Conservation (phyloP, 2,329 filamentous ascomycete species). For the Xylaria sp. region DNA sequence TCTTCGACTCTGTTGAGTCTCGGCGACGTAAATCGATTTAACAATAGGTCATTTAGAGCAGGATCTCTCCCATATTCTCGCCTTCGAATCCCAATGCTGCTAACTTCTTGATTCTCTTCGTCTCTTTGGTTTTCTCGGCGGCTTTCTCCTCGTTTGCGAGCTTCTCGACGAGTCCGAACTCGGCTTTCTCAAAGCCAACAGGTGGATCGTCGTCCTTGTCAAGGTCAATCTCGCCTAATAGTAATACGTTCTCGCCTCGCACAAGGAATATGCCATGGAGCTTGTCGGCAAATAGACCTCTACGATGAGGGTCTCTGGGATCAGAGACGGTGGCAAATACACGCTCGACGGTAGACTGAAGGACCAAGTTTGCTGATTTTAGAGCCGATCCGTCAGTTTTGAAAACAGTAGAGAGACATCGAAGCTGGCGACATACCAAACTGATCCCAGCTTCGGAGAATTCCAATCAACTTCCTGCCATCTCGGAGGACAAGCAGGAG, state of each 20-base stretch:
- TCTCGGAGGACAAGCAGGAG: constrained; percentile 90
- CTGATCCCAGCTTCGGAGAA: constrained; percentile 95
- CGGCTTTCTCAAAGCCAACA: constrained; percentile 66
- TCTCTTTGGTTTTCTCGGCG: constrained; percentile 74
- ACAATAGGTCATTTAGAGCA: constrained; percentile 51
- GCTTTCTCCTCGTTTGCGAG: constrained; percentile 74
- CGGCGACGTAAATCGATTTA: not conserved
- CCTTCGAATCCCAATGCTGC: constrained; percentile 84
- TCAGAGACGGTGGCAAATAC: constrained; percentile 64
- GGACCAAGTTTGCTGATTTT: constrained; percentile 81
- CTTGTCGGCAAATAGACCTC: constrained; percentile 79
- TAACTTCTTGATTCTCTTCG: constrained; percentile 72
- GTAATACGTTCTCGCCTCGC: constrained; percentile 93
- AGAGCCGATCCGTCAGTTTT: constrained; percentile 5
- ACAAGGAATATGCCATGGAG: constrained; percentile 88
- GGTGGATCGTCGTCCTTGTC: constrained; percentile 93
- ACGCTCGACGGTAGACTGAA: constrained; percentile 90
- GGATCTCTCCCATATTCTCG: constrained; percentile 77
- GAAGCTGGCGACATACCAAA: constrained; percentile 69
- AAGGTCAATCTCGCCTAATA: constrained; percentile 94
- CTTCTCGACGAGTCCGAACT: constrained; percentile 71
- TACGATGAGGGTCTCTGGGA: constrained; percentile 42
- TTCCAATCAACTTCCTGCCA: constrained; percentile 90
- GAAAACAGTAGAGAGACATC: not conserved
- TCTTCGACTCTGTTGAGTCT: not conserved